Evolutionary conservation across 2,329 filamentous ascomycete species (phyloP), one percentile per base, ranked within the genome.

Genomic region (Penicillium nordicum): DNA sequence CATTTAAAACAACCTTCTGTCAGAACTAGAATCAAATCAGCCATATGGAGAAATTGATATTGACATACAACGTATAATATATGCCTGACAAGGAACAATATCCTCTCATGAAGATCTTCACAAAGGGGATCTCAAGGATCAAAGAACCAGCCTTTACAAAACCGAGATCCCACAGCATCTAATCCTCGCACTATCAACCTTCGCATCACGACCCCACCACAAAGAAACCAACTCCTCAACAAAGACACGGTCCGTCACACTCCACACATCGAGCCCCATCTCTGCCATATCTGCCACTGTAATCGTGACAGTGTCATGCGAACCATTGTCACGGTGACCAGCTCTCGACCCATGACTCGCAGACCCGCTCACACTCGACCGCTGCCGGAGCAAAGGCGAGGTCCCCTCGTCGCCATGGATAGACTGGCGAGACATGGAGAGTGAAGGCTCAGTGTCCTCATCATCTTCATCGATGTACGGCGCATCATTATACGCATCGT

Each of bases 251-350:
- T 80, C 78, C 4, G 76, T 70, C 16, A 71, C 72, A 53, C 78
- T 80, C 78, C 78, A 80, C 16, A 76, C 69, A 59, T 80, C 78
- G 16, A 80, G 72, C 3, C 78, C 78, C 78, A 80, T 80, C 38
- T 75, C 69, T 16, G 67, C 67, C 69, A 80, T 77, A 59, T 80
- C 78, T 21, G 77, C 74, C 21, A 72, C 69, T 1, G 69, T 76
- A 30, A 79, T 73, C 1, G 67, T 69, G 18, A 78, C 67, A 4
- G 68, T 62, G 4, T 68, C 67, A 23, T 67, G 58, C 4, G 64
- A 40, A 27, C 27, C 48, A 9, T 48, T 41, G 5, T 47, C 45
- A 21, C 47, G 48, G 12, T 46, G 55, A n/a, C 14, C 34, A 14
- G 55, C 53, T 27, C 18, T 32, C 10, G 40, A 41, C 6, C 50